phyloP scores from a whole-genome alignment of 2,329 filamentous ascomycete genomes.

The Xylariomycetidae sp. region DNA sequence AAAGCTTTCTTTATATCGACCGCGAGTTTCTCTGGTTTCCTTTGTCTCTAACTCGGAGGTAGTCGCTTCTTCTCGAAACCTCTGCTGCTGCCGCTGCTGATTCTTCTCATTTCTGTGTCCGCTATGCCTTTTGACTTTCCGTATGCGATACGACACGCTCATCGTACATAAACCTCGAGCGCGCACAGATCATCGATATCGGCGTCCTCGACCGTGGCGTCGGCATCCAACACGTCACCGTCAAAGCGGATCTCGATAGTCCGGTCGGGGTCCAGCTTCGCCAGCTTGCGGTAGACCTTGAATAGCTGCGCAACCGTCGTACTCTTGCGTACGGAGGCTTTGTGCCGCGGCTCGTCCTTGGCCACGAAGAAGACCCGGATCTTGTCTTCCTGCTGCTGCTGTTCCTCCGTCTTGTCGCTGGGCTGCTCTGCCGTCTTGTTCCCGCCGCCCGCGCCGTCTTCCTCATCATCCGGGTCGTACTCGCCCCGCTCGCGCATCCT shows the following conservation, averaged over 20 bases:
- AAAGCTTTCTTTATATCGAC: no score
- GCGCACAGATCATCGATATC: slow-evolving; percentile 72
- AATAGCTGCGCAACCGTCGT: slow-evolving; percentile 61
- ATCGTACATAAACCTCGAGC: slow-evolving; percentile 68
- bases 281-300: slow-evolving; percentile 53
- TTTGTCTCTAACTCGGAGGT: no score
- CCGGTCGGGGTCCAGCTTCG: slow-evolving; percentile 45
- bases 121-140: no score
- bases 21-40: no score
- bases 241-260: slow-evolving; percentile 66
- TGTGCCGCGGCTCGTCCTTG: slow-evolving; percentile 44
- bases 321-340: slow-evolving; percentile 45
- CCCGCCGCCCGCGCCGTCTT: slow-evolving; percentile 12
- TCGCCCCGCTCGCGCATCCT: slow-evolving; percentile 37
- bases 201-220: slow-evolving; percentile 56
- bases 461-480: slow-evolving; percentile 29
- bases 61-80: no score
- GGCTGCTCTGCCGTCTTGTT: slow-evolving; percentile 6
- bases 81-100: no score
- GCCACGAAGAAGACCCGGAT: slow-evolving; percentile 52
- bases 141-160: no score
- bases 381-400: slow-evolving; percentile 26
- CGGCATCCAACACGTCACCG: slow-evolving; percentile 63
- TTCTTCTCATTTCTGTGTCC: no score
- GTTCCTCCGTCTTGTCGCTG: slow-evolving; percentile 16